Base-by-base conservation (phyloP, 495 filamentous ascomycete species). In the Chaetomium cochliodes region DNA sequence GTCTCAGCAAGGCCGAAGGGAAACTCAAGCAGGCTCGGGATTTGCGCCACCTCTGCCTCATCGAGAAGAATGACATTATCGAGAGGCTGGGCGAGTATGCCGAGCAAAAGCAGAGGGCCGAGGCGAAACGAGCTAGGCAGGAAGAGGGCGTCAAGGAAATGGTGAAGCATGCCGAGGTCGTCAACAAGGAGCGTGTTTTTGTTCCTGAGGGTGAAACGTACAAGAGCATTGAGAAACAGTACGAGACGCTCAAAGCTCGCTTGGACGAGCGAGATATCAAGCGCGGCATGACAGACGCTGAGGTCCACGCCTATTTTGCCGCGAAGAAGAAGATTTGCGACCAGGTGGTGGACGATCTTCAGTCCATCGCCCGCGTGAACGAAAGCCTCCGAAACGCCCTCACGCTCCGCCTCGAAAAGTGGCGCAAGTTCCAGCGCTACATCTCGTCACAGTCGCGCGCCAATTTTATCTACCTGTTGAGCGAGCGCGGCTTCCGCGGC, bases 401-500 rank as follows among this genome's bases (percentile, higher is more conserved):
- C 37, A 77, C 81, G 37, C 78, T 90, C 58, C 90, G 94, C 5
- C 83, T 88, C 47, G 79, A 85, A 28, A 87, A 91, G 65, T 98
- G 91, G 90, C 78, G 83, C 60, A 81, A 85, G 58, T 98, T 99
- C 75, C 88, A 92, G 67, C 79, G 84, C 15, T 85, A 87, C 66
- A 97, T 99, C 64, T 90, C 92, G 13, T 86, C 86, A 15, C 86
- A 91, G 57, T 92, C 93, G 28, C 87, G 92, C 55, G 86, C 87
- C 20, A 91, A 91, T 65, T 99, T 99, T 72, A 88, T 83, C 47
- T 94, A 92, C 70, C 82, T 98, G 16, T 83, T 99, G 52, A 90
- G 87, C 69, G 92, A 97, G 73, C 85, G 94, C 69, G 86, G 89
- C 18, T 99, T 96, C 77, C 86, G 92, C 22, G 94, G 94, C 52